Percentiles rank a stretch among this genome's conserved stretches.
phyloP scores from a whole-genome alignment of 1,284 basidiomycete species.

The Papiliotrema laurentii region DNA sequence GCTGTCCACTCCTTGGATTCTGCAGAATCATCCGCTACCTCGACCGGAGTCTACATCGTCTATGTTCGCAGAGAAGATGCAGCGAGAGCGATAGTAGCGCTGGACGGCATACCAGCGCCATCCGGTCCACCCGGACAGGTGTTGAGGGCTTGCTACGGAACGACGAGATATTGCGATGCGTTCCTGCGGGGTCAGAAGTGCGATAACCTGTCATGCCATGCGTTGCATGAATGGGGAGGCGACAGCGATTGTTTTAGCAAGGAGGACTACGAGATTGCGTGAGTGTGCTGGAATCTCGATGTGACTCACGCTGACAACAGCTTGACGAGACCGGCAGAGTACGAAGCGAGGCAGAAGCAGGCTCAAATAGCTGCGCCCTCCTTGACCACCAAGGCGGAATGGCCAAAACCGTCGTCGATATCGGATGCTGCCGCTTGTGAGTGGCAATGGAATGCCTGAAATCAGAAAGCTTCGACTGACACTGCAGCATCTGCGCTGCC shows the following conservation, averaged over 20 bases:
- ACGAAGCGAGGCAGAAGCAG: slow-evolving; percentile 43
- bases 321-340: slow-evolving; percentile 40
- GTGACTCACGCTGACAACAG: slow-evolving; percentile 14
- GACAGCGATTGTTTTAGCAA: slow-evolving; percentile 96
- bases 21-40: slow-evolving; percentile 49
- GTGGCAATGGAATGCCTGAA: slow-evolving; percentile 2
- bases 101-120: slow-evolving; percentile 85
- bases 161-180: slow-evolving; percentile 96
- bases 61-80: slow-evolving; percentile 95
- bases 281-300: slow-evolving; percentile 39
- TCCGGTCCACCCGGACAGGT: slow-evolving; percentile 67
- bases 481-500: slow-evolving; percentile 58
- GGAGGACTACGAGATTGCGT: slow-evolving; percentile 85
- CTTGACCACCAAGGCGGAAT: slow-evolving; percentile 26
- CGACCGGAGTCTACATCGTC: slow-evolving; percentile 90
- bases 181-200: slow-evolving; percentile 83
- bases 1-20: too few relatives aligned
- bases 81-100: slow-evolving; percentile 82
- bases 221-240: slow-evolving; percentile 96
- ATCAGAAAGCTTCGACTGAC: slow-evolving; percentile 8
- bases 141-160: slow-evolving; percentile 91
- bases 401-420: slow-evolving; percentile 37
- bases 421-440: slow-evolving; percentile 31
- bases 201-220: slow-evolving; percentile 70
- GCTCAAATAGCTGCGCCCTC: slow-evolving; percentile 27